Evolutionary conservation across 345 rosid species (phyloP).

Genomic region (Pseudoturritis turrita): DNA sequence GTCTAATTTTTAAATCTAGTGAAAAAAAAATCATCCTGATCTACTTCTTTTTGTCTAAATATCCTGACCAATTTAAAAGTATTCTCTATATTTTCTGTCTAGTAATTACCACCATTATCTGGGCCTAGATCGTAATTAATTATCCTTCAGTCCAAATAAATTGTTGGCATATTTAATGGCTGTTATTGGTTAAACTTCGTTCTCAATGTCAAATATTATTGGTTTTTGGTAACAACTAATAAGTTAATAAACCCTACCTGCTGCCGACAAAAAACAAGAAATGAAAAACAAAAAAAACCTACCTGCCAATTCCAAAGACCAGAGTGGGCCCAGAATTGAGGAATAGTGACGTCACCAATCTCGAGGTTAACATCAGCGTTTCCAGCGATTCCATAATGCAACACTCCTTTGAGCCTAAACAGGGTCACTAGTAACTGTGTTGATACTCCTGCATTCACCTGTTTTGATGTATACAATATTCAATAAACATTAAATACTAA

Average conservation of each 20-base stretch:
- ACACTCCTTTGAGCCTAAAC: conserved; percentile 55
- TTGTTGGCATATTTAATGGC: background rate
- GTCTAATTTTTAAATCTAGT: background rate
- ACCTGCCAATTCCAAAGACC: conserved; percentile 90
- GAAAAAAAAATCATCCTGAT: background rate
- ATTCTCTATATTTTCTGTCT: background rate
- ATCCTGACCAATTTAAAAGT: background rate
- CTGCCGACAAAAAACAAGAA: background rate
- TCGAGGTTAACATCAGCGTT: conserved; percentile 56
- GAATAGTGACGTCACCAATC: conserved; percentile 63
- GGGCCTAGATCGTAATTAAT: background rate
- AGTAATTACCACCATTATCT: too few relatives aligned
- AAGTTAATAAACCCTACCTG: conserved; percentile 20
- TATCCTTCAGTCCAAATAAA: background rate
- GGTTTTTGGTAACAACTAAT: background rate
- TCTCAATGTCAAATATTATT: background rate
- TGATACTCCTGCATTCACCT: conserved; percentile 70
- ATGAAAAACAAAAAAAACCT: background rate
- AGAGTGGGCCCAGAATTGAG: conserved; percentile 62
- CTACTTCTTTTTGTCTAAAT: too few relatives aligned
- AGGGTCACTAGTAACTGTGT: conserved; percentile 53
- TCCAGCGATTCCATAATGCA: conserved; percentile 79
- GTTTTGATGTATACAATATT: background rate
- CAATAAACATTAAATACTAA: background rate
- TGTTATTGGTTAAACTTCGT: background rate